phyloP scores from a whole-genome alignment of 192 early-diverging fungal species.

The Allomyces javanicus region DNA sequence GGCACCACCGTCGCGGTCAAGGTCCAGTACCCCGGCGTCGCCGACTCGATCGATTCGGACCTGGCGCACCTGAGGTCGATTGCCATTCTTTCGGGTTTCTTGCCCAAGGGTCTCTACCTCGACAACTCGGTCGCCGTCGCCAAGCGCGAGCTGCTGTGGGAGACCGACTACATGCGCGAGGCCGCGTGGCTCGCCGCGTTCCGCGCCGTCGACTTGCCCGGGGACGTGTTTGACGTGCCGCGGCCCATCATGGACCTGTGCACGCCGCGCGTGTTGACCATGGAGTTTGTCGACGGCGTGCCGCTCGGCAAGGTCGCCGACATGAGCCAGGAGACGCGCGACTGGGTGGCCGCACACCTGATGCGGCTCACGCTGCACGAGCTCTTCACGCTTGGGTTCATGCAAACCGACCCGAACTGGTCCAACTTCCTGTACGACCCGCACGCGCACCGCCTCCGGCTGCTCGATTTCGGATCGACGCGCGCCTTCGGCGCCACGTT shows the following conservation, averaged over 20 bases:
- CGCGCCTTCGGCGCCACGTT: slow-evolving; percentile 58
- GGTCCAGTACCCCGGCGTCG: slow-evolving; percentile 91
- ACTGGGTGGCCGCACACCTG: slow-evolving; percentile 51
- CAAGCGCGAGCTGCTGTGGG: slow-evolving; percentile 71
- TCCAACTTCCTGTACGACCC: slow-evolving; percentile 84
- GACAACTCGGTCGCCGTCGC: slow-evolving; percentile 90
- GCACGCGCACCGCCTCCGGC: slow-evolving; percentile 35
- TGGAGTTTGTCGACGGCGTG: slow-evolving; percentile 56
- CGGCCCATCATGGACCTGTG: slow-evolving; percentile 42
- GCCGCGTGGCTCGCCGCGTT: slow-evolving; percentile 58
- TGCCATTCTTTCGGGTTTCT: slow-evolving; percentile 54
- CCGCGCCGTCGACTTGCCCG: slow-evolving; percentile 23
- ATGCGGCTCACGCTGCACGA: slow-evolving; percentile 70
- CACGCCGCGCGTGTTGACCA: slow-evolving; percentile 52
- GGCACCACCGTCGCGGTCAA: slow-evolving; percentile 61
- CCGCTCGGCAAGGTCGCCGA: slow-evolving; percentile 38
- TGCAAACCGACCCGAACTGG: slow-evolving; percentile 99
- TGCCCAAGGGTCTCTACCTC: slow-evolving; percentile 85
- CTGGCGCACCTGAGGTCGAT: slow-evolving; percentile 62
- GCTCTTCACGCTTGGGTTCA: slow-evolving; percentile 78
- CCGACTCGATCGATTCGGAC: slow-evolving; percentile 70
- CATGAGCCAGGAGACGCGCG: slow-evolving; percentile 29
- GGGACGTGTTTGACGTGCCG: slow-evolving; percentile 44
- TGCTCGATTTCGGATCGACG: slow-evolving; percentile 91
- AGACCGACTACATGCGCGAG: slow-evolving; percentile 81